Base-by-base conservation (phyloP, 2,329 filamentous ascomycete species). In the Truncatella angustata region DNA sequence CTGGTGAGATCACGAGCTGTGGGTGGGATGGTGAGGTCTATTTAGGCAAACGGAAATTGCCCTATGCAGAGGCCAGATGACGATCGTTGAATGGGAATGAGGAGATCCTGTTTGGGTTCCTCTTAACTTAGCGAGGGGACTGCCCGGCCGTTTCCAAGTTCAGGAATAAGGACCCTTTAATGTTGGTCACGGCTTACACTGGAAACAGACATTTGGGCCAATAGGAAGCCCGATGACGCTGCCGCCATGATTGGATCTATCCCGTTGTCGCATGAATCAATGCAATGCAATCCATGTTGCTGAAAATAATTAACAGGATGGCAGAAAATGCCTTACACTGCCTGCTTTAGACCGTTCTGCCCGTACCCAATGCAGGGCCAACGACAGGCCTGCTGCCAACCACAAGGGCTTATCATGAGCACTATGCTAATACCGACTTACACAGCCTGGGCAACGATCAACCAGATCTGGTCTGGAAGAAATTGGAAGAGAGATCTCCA, bases 231-330 rank as follows among this genome's bases (percentile, higher is more conserved):
- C 28, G 24, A 49, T 26, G 40, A 36, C 26, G 49, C 30, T 12
- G n/a, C n/a, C n/a, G n/a, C n/a, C 20, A 32, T 51, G 39, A 51
- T 51, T 51, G 49, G 49, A 40, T 24, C 35, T 39, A 14, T 20
- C 34, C n/a, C 5, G 30, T n/a, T 32, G 18, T 48, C 50, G 50
- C 59, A 61, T 61, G 43, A 59, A 61, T 56, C 57, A 60, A 59
- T 60, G 58, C 58, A 59, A 58, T 58, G 45, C 56, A 54, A 48
- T 44, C 40, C 40, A 52, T 44, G 50, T 32, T 51, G 57, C 56
- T 56, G 55, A 60, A 61, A 60, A 61, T 59, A 57, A 42, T 9
- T 35, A 30, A n/a, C 18, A 18, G 30, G 26, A 20, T 48, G 57
- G 51, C 30, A 51, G 36, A 49, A 44, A 53, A 52, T 47, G 35